Evolutionary conservation across 805 yeast species (phyloP), one percentile per base, ranked within the genome.

Genomic region (Starmerella cellae): DNA sequence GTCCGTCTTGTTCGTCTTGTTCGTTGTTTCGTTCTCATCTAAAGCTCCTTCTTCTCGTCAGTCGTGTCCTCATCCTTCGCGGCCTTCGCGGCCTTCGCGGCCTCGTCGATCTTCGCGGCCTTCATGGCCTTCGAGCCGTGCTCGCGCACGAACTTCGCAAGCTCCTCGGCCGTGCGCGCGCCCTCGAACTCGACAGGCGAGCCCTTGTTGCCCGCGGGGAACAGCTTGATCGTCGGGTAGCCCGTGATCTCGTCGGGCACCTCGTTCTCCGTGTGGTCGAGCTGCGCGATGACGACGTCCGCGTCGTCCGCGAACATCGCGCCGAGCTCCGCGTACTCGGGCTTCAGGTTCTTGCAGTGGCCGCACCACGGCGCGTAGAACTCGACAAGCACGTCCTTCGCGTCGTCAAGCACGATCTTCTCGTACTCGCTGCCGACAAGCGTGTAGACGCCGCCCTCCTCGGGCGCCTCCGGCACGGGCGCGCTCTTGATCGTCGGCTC

Each of bases 341-440:
- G 95, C 40, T 88, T 88, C 61, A 85, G 71, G 64, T 74, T 82
- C 71, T 83, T 84, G 70, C 95, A 84, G 70, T 85, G 95, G 37
- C 95, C 93, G 69, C 95, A 85, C 95, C 95, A 87, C 66, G 94
- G 75, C 30, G 80, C 79, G 56, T 71, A 74, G 61, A 75, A 78
- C 64, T 83, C 81, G 49, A 83, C 82, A 48, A 84, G 69, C 9
- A 87, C 72, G 54, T 77, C 79, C 67, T 79, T 80, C 27, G 72
- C 76, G 5, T 79, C 70, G 36, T 74, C 70, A 41, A 70, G 61
- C 16, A 83, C 71, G 46, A 83, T 65, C 27, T 70, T 74, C 39
- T 81, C 79, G 64, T 83, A 91, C 58, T 77, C 83, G 65, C 76
- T 73, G 53, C 84, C 94, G 47, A 88, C 96, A 53, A 88, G 70